These are phyloP conservation scores for Colletotrichum sp. DNA, from an alignment of 2,329 filamentous ascomycete genomes.

Conservation along the genomic window DNA sequence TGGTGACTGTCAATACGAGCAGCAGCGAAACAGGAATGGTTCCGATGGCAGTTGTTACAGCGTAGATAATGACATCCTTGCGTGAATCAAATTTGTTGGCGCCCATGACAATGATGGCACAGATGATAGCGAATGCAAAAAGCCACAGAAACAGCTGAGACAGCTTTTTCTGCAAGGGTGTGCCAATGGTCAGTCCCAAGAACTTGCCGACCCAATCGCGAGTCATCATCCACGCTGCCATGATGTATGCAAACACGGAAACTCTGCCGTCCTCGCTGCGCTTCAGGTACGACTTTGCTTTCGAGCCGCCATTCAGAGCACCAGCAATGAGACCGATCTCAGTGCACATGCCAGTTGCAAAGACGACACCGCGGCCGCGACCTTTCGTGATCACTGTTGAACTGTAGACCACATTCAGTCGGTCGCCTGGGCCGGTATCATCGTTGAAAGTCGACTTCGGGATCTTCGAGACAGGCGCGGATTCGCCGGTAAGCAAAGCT, in stretches of 20 bases:
- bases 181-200: constrained; percentile 61
- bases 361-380: constrained; percentile 63
- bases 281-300: constrained; percentile 41
- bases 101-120: constrained; percentile 49
- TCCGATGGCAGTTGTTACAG: constrained; percentile 50
- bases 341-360: constrained; percentile 65
- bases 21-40: constrained; percentile 57
- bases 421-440: constrained; percentile 57
- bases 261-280: constrained; percentile 46
- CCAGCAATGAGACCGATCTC: constrained; percentile 67
- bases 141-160: constrained; percentile 72
- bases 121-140: constrained; percentile 61
- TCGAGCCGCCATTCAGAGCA: constrained; percentile 39
- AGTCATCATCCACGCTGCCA: constrained; percentile 42
- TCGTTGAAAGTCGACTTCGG: constrained; percentile 43
- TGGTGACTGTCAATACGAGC: constrained; percentile 63
- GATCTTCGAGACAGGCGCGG: constrained; percentile 63
- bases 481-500: constrained; percentile 68
- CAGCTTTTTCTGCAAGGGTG: constrained; percentile 72
- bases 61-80: constrained; percentile 48
- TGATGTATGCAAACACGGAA: constrained; percentile 29
- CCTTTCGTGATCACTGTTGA: constrained; percentile 68
- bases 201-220: constrained; percentile 45
- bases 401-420: constrained; percentile 67
- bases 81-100: constrained; percentile 43